Conservation (phyloP, 805 yeast species). For the Jamesozyma piceae region DNA sequence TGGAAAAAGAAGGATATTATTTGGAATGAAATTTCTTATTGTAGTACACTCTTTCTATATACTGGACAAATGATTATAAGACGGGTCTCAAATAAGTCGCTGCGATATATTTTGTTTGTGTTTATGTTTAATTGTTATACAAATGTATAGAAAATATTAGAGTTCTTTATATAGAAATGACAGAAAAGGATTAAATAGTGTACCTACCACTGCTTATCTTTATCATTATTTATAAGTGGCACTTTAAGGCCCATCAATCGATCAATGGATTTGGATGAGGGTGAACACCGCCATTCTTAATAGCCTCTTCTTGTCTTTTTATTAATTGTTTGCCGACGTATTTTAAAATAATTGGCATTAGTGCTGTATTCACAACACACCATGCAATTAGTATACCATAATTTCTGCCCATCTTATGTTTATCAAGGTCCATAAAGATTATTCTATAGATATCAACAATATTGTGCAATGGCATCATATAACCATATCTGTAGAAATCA, state of each 20-base stretch:
- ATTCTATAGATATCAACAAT: constrained; percentile 54
- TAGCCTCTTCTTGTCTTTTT: constrained; percentile 13
- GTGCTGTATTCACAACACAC: constrained; percentile 41
- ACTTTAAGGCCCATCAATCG: not conserved
- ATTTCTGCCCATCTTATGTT: constrained; percentile 49
- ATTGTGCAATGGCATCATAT: constrained; percentile 61
- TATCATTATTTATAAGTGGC: too few species aligned
- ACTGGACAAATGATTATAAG: too few species aligned
- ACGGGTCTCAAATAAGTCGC: too few species aligned
- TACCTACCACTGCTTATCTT: too few species aligned
- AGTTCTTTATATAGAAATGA: too few species aligned
- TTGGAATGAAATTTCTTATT: too few species aligned
- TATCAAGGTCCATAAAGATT: constrained; percentile 46
- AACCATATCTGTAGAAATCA: constrained; percentile 50
- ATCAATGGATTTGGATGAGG: not conserved
- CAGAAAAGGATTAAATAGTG: too few species aligned
- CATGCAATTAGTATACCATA: constrained; percentile 52
- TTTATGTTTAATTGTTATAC: too few species aligned
- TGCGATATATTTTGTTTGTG: too few species aligned
- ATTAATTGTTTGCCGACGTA: constrained; percentile 34
- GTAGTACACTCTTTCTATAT: too few species aligned
- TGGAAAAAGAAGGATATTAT: too few species aligned
- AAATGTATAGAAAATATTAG: too few species aligned
- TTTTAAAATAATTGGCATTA: constrained; percentile 39
- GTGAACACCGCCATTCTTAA: not conserved